Evolutionary conservation across 257 asterid genomes (phyloP), one percentile per base, ranked within the genome.

Genomic region (Nicotiana undulata): DNA sequence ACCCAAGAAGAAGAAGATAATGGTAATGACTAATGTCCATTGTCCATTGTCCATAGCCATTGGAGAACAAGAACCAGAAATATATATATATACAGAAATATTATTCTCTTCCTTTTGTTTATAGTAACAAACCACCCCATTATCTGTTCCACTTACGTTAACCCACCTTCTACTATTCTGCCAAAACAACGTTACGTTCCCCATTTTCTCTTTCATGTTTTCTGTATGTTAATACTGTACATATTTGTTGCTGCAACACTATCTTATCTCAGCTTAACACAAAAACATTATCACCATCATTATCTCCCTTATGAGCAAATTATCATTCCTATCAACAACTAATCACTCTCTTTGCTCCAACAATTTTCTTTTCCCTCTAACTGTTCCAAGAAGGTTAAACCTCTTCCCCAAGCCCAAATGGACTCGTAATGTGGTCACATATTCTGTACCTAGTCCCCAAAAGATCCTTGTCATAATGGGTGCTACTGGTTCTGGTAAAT

Each of bases 401-500:
- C 22, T 20, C 16, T 44, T 44, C 7, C 31, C 18, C 60, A 59
- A 20, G 2, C 22, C 13, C 8, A 72, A 72, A 72, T 46, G 78
- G 60, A 44, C 60, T 29, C 78, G 40, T 72, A 72, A 46, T 24
- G 60, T 72, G 59, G 60, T 46, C 6, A 72, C 32, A 46, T 9
- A 58, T n/a, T 3, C 79, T 10, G 26, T 16, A 6, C 79, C 40
- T n/a, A 10, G 4, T 63, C 44, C 44, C 44, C 86, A 82, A 32
- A 91, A 88, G 80, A 24, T 93, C 26, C 87, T 93, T 20, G 91
- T 95, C 18, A 85, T 95, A 6, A 88, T 92, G 97, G 99, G 98
- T 79, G 90, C 98, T 31, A 95, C 99, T 1, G 97, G 98, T 24
- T 93, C 95, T 52, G 99, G 99, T 0, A 95, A 95, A 81, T 89